Percentiles rank a stretch among this genome's conserved stretches.
These are phyloP conservation scores for Salix koriyanagi DNA, from an alignment of 345 rosid genomes.

Conservation along the genomic window DNA sequence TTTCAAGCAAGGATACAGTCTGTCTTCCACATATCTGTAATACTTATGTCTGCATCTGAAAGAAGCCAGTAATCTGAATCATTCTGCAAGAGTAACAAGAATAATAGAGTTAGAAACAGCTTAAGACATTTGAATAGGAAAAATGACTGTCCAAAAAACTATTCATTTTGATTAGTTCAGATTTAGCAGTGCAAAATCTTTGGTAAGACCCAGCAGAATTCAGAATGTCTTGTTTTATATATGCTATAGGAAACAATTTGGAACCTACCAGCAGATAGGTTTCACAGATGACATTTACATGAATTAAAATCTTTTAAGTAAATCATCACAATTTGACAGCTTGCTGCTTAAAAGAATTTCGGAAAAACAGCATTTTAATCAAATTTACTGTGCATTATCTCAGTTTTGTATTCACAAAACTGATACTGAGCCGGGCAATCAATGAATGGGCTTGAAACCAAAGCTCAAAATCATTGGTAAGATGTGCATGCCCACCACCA, in stretches of 20 bases:
- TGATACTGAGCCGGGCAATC: not conserved
- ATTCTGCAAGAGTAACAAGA: slow-evolving; percentile 45
- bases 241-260: not conserved
- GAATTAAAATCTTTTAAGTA: not conserved
- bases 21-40: slow-evolving; percentile 89
- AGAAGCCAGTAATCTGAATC: slow-evolving; percentile 88
- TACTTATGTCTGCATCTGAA: slow-evolving; percentile 75
- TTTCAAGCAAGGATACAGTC: slow-evolving; percentile 71
- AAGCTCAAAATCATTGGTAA: not conserved
- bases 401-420: not conserved
- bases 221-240: not conserved
- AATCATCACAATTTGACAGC: not conserved
- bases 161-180: not conserved
- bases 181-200: not conserved
- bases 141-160: not conserved
- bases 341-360: not conserved
- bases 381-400: not conserved
- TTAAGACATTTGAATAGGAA: not conserved
- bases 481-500: not conserved
- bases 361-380: not conserved
- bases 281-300: not conserved
- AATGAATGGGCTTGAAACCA: slow-evolving; percentile 1
- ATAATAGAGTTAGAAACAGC: not conserved
- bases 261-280: not conserved
- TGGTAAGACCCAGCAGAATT: not conserved